These are phyloP conservation scores for Aspergillus japonicus DNA, from an alignment of 2,329 filamentous ascomycete species.

Conservation along the genomic window DNA sequence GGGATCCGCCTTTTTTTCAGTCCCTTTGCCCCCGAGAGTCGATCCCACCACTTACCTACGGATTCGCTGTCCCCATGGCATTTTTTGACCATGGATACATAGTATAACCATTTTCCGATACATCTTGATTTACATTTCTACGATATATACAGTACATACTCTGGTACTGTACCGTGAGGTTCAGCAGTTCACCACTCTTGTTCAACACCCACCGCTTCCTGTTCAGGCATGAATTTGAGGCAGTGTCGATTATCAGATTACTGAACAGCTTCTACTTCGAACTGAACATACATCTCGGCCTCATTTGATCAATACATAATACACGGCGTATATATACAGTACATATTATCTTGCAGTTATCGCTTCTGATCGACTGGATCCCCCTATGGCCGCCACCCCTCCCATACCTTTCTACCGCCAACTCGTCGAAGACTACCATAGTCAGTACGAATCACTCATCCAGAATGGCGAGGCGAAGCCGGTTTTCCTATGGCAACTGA, in stretches of 20 bases:
- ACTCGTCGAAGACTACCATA: conserved; percentile 25
- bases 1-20: not conserved
- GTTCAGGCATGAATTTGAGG: no score
- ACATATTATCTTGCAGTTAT: not conserved
- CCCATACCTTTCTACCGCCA: conserved; percentile 27
- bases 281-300: not conserved
- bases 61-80: not conserved
- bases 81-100: not conserved
- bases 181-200: no score
- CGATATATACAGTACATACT: no score
- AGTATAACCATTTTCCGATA: no score
- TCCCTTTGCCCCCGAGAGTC: not conserved
- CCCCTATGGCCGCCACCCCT: conserved; percentile 27
- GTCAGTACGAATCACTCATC: conserved; percentile 25
- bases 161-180: no score
- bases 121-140: no score
- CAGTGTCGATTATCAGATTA: no score
- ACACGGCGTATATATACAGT: not conserved
- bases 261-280: not conserved
- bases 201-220: no score
- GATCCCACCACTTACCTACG: not conserved
- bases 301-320: no score
- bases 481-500: conserved; percentile 37
- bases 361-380: not conserved
- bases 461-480: conserved; percentile 32